Evolutionary conservation across 257 asterid species (phyloP).

Genomic region (Coffea canephora): DNA sequence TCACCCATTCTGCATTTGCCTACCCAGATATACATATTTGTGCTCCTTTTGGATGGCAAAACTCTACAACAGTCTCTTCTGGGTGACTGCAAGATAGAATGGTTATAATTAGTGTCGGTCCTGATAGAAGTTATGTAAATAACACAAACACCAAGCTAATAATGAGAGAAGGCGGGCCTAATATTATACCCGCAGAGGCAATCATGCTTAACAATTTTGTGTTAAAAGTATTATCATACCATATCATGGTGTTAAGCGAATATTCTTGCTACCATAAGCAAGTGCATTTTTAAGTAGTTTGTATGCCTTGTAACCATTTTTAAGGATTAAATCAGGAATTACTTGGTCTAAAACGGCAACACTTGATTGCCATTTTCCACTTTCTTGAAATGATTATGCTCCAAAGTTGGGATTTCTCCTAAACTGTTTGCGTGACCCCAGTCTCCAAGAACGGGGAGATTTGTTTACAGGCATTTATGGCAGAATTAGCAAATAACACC

Average conservation of each 20-base stretch:
- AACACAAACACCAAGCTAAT: no score
- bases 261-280: neutral
- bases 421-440: neutral
- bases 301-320: neutral
- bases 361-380: neutral
- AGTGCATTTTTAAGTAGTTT: neutral
- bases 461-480: neutral
- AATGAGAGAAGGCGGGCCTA: neutral
- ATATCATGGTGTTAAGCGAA: neutral
- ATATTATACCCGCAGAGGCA: neutral
- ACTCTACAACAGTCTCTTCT: conserved; percentile 89
- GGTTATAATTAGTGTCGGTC: neutral
- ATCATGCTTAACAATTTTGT: neutral
- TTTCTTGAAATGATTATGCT: conserved; percentile 2
- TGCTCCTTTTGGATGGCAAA: conserved; percentile 54
- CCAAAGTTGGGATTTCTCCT: neutral
- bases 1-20: conserved; percentile 77
- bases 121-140: neutral
- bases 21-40: conserved; percentile 65
- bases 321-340: neutral
- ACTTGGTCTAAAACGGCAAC: neutral
- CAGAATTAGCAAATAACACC: neutral
- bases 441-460: neutral
- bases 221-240: neutral
- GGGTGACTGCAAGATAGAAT: conserved; percentile 38